Evolutionary conservation across 1,139 yeast genomes (phyloP), one percentile per base, ranked within the genome.

Genomic region (Entelexis paramagnoliae): DNA sequence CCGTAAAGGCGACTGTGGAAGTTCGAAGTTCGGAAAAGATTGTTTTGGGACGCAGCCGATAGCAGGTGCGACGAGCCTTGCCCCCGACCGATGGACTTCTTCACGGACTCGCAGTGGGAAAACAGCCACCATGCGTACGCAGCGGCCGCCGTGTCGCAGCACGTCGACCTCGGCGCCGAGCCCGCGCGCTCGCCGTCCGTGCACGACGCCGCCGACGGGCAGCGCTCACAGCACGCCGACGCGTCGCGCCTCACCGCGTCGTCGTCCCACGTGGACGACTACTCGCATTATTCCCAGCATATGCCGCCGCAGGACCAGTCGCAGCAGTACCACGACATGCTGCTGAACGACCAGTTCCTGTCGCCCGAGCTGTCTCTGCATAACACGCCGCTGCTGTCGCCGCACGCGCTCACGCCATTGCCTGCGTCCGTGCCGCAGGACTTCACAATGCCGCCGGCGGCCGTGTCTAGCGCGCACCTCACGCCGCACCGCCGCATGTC

Each of bases 381-480:
- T 19, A 52, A 46, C 26, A 54, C 57, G 39, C 57, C 57, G 29
- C 46, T 54, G 38, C 33, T 53, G 48, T 54, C 57, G 19, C 57
- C 57, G 14, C 55, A 52, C 26, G 55, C 55, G 17, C 26, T 52
- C 35, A 33, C 52, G 16, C 55, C 55, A 20, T 48, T 52, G 33
- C 28, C 33, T 20, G 38, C 41, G 14, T 32, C 36, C 16, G 38
- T n/a, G 20, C 35, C 49, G 13, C 43, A 36, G 26, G 44, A 33
- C 36, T 46, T 30, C 29, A n/a, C 28, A 9, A 36, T 28, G 41
- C 41, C 40, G 13, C 52, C 35, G 14, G 39, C 49, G 4, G 36
- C 46, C 26, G 17, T 26, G 42, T 30, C 40, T 30, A 29, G 28
- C 35, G 45, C 45, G 45, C 41, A 44, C 41, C 16, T 26, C 39